Percentiles rank a stretch among this genome's conserved stretches.
These are phyloP conservation scores for Eucalyptus cloeziana DNA, from an alignment of 345 rosid species.

Conservation along the genomic window DNA sequence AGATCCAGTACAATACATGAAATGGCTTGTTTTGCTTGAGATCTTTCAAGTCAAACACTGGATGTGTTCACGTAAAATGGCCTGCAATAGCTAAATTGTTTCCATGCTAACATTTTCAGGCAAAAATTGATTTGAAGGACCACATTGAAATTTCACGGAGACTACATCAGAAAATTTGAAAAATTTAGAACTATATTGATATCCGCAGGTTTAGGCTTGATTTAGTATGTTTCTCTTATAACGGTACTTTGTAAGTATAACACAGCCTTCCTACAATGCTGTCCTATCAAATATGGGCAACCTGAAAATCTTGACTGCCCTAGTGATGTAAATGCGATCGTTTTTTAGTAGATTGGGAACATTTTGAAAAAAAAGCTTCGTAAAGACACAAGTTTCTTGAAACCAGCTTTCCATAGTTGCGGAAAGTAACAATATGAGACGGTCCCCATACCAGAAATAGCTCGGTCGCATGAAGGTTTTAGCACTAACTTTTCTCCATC, in stretches of 20 bases:
- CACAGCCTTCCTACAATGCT: neutral
- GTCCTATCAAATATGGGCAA: neutral
- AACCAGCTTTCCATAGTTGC: neutral
- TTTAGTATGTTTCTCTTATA: neutral
- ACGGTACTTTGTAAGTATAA: fast-evolving
- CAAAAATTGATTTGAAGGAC: no score
- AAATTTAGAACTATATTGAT: no score
- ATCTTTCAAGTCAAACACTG: no score
- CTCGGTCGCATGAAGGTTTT: neutral
- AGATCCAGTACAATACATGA: neutral
- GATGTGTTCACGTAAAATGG: neutral
- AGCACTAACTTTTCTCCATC: neutral
- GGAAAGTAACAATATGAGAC: neutral
- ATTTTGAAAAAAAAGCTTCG: neutral
- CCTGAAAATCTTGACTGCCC: neutral
- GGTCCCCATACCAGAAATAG: neutral
- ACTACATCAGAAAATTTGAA: no score
- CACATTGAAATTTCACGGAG: no score
- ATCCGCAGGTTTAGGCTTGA: neutral
- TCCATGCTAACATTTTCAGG: fast-evolving
- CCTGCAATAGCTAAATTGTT: fast-evolving
- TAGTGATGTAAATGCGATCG: neutral
- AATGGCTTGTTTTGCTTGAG: no score
- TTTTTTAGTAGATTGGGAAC: neutral
- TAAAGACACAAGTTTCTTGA: neutral